These are phyloP conservation scores for Cercospora zeina DNA, from an alignment of 2,329 filamentous ascomycete species.

Conservation along the genomic window DNA sequence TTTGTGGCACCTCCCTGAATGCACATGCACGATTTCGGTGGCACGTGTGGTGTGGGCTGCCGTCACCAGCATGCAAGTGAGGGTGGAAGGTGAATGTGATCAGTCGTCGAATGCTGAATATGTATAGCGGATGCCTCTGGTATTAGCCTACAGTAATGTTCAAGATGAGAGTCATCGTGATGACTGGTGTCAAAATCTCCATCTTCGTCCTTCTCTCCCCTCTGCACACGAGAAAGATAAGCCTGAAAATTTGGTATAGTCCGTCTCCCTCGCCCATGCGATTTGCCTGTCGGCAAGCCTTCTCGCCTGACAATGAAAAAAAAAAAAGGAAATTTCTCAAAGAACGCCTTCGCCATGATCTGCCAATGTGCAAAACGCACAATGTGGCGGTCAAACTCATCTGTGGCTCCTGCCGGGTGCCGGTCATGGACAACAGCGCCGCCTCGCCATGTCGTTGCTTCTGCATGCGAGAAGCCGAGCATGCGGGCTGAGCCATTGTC, in stretches of 20 bases:
- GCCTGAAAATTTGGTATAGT: conserved; percentile 16
- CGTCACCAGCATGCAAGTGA: neutral
- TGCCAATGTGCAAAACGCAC: conserved; percentile 20
- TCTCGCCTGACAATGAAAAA: neutral
- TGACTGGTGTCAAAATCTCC: conserved; percentile 16
- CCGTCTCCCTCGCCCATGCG: conserved; percentile 11
- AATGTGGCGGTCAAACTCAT: conserved; percentile 13
- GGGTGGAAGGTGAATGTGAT: neutral
- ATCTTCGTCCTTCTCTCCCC: conserved; percentile 5
- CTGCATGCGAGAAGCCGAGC: conserved; percentile 6
- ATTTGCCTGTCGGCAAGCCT: conserved; percentile 15
- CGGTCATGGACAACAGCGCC: conserved; percentile 12
- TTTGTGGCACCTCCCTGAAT: neutral
- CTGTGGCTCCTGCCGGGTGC: conserved; percentile 11
- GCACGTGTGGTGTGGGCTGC: neutral
- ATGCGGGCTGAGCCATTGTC: conserved; percentile 1
- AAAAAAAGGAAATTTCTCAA: conserved; percentile 20
- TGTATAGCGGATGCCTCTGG: conserved; percentile 10
- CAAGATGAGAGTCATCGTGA: conserved; percentile 19
- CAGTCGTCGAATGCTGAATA: conserved; percentile 11
- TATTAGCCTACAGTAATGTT: conserved; percentile 23
- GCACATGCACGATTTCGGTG: neutral
- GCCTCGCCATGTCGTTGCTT: conserved; percentile 14
- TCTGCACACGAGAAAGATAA: conserved; percentile 5
- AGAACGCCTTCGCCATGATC: conserved; percentile 25